Evolutionary conservation across 2,329 filamentous ascomycete genomes (phyloP).

Genomic region (Paracoccidioides lutzii): DNA sequence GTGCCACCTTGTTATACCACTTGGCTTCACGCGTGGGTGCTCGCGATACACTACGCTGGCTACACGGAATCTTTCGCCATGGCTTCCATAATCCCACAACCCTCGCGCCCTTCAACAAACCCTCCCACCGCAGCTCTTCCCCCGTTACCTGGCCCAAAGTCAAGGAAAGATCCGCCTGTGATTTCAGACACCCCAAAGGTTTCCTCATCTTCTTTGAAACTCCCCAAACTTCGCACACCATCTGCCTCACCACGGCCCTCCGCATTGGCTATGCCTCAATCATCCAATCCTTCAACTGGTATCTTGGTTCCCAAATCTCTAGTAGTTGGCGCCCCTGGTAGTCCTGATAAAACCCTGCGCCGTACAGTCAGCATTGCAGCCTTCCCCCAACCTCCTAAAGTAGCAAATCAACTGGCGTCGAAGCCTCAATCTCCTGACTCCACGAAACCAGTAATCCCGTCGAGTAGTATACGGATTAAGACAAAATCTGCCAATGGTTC

Average conservation of each 20-base stretch:
- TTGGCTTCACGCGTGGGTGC: neutral
- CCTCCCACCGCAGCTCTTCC: conserved; percentile 62
- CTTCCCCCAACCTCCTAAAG: conserved; percentile 78
- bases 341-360: conserved; percentile 56
- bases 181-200: conserved; percentile 31
- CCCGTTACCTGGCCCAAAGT: conserved; percentile 59
- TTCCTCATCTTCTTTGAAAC: conserved; percentile 34
- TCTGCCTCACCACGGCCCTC: conserved; percentile 44
- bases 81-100: conserved; percentile 53
- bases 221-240: conserved; percentile 46
- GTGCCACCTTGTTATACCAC: neutral
- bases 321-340: conserved; percentile 40
- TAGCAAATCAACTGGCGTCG: conserved; percentile 26
- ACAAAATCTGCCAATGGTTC: conserved; percentile 45
- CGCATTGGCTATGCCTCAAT: conserved; percentile 36
- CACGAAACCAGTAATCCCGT: conserved; percentile 20
- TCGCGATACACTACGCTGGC: neutral
- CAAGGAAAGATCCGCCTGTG: conserved; percentile 51
- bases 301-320: conserved; percentile 45
- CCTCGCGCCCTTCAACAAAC: conserved; percentile 47
- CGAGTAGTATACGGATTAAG: conserved; percentile 33
- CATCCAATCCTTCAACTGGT: conserved; percentile 36
- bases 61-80: conserved; percentile 22
- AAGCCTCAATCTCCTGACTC: conserved; percentile 33
- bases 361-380: conserved; percentile 89